Evolutionary conservation across 805 yeast species (phyloP).

Genomic region (Saccharomycopsis schoenii): DNA sequence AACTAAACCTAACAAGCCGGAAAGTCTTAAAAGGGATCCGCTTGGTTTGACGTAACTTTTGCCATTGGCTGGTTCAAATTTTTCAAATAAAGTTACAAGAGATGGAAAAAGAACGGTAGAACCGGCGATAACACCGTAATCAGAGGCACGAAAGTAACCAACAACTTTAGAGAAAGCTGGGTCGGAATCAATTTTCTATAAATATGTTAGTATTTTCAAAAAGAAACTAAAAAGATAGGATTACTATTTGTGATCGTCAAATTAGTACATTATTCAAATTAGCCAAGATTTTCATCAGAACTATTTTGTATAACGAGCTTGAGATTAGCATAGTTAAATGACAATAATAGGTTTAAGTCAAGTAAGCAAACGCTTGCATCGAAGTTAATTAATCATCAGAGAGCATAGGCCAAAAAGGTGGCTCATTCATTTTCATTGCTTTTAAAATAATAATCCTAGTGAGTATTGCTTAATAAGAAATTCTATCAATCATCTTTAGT

Average conservation of each 20-base stretch:
- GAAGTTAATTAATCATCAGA: no score
- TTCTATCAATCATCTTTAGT: no score
- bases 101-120: constrained; percentile 43
- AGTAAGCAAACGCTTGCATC: no score
- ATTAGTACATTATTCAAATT: no score
- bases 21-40: constrained; percentile 45
- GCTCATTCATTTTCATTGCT: no score
- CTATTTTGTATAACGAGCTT: no score
- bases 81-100: constrained; percentile 34
- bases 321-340: no score
- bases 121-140: constrained; percentile 42
- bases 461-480: no score
- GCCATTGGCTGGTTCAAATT: constrained; percentile 38
- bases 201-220: neutral
- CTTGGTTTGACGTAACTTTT: constrained; percentile 40
- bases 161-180: constrained; percentile 70
- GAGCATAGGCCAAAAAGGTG: no score
- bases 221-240: neutral
- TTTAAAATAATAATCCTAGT: no score
- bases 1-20: constrained; percentile 49
- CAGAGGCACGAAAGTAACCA: constrained; percentile 59
- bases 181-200: constrained; percentile 59
- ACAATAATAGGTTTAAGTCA: no score
- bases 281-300: no score
- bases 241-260: neutral